phyloP scores from a whole-genome alignment of 2,329 filamentous ascomycete genomes.

The Penicillium olsonii region DNA sequence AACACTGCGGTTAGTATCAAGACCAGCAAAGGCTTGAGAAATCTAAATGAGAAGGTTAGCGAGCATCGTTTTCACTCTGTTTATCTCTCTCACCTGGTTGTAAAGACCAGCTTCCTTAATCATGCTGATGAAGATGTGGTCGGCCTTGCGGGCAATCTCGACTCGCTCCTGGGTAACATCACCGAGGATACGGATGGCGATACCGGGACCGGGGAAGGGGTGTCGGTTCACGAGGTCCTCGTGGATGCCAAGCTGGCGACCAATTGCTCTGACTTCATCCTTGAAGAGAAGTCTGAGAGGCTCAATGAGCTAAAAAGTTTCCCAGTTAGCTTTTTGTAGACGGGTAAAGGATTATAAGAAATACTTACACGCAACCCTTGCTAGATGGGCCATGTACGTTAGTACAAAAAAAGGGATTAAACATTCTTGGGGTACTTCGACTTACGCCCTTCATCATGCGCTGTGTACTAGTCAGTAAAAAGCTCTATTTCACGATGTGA shows the following conservation, averaged over 20 bases:
- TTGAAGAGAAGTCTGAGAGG: conserved; percentile 80
- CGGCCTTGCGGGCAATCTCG: conserved; percentile 62
- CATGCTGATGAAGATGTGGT: conserved; percentile 50
- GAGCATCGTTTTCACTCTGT: too few relatives aligned
- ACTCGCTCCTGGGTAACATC: conserved; percentile 80
- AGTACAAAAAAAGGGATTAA: too few relatives aligned
- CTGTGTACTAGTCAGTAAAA: too few relatives aligned
- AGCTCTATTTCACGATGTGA: too few relatives aligned
- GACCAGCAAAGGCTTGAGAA: conserved; percentile 67
- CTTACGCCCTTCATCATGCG: too few relatives aligned
- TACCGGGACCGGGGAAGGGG: conserved; percentile 64
- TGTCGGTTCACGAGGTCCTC: conserved; percentile 77
- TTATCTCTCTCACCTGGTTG: conserved; percentile 54
- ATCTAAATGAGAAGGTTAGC: too few relatives aligned
- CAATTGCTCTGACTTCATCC: conserved; percentile 73
- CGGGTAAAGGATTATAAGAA: too few relatives aligned
- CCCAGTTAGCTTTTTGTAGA: too few relatives aligned
- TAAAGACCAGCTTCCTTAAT: conserved; percentile 49
- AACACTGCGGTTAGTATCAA: conserved; percentile 66
- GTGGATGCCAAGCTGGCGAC: conserved; percentile 69
- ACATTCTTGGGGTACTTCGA: too few relatives aligned
- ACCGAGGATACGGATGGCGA: conserved; percentile 79
- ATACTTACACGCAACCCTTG: too few relatives aligned
- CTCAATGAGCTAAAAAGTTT: conserved; percentile 58
- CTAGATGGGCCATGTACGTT: too few relatives aligned